Base-by-base conservation (phyloP, 2,329 filamentous ascomycete species). In the Epichloe glyceriae region DNA sequence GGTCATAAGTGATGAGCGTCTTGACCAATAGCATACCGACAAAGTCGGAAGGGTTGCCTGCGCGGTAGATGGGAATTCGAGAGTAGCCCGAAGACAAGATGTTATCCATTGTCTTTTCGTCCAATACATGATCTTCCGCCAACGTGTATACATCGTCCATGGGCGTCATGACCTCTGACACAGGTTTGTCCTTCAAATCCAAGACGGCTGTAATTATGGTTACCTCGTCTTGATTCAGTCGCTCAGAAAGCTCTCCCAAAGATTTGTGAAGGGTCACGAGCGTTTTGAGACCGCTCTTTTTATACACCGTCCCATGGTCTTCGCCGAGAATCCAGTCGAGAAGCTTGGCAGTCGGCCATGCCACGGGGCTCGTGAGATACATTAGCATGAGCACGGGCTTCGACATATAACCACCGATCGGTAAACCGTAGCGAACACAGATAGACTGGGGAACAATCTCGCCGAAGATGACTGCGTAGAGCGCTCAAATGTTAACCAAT, bases 1-100 rank as follows among this genome's bases (percentile, higher is more conserved):
- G 93, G 57, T 98, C 93, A 65, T 98, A 98, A 0, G 93, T 97
- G 62, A 98, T 98, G 54, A 98, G 79, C 62, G 97, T 97, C 73
- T 98, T 98, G 65, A 98, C 93, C 10, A 98, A 73, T 6, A 98
- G 79, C 91, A 98, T 98, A 56, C 93, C 93, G 33, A 97, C 85
- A 67, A 96, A 98, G 65, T 98, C 91, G 51, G 80, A 79, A 1
- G 79, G 74, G 61, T 90, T 94, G 52, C 88, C 86, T 0, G 88
- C 83, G 39, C 88, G 83, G 63, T 96, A 87, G 53, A 98, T 95
- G 3, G 93, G 93, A 57, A 98, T 97, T 53, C 93, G 79, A 12
- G 93, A 97, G 67, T 97, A 98, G 44, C 93, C 93, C 46, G 90
- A 89, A 1, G 88, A 89, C 7, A 97, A 75, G 51, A 98, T 96